phyloP scores from a whole-genome alignment of 805 yeast genomes.

The Saturnispora halmiae region DNA sequence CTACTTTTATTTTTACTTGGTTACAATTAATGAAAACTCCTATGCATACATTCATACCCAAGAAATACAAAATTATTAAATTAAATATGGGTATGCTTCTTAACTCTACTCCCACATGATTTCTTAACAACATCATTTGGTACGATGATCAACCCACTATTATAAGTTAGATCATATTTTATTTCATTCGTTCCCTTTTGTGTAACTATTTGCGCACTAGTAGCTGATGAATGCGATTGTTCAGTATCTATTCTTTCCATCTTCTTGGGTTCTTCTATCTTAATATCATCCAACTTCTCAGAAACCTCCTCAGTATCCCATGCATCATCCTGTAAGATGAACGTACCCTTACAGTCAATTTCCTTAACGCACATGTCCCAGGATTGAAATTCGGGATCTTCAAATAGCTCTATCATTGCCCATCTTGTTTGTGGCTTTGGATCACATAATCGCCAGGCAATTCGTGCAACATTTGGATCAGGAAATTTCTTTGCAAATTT shows the following conservation, averaged over 20 bases:
- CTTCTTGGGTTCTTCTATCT: constrained; percentile 15
- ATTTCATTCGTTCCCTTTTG: constrained; percentile 10
- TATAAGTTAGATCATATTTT: constrained; percentile 14
- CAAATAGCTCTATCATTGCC: constrained; percentile 45
- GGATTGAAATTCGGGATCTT: constrained; percentile 57
- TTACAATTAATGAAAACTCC: neutral
- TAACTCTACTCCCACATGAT: constrained; percentile 15
- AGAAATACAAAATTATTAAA: neutral
- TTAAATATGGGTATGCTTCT: constrained; percentile 16
- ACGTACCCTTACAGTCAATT: constrained; percentile 23
- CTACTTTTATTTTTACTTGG: neutral
- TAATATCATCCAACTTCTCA: constrained; percentile 7
- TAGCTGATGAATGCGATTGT: neutral
- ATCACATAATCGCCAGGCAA: constrained; percentile 73
- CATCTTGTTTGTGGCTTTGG: constrained; percentile 51
- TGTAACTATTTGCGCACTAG: constrained; percentile 9
- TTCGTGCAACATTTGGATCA: constrained; percentile 53
- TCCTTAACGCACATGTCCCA: constrained; percentile 61
- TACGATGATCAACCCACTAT: constrained; percentile 19
- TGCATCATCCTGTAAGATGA: constrained; percentile 1
- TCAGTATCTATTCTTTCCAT: constrained; percentile 16
- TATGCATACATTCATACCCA: neutral
- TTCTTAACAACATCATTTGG: constrained; percentile 21
- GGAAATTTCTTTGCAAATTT: constrained; percentile 59
- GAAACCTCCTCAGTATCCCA: constrained; percentile 1